Base-by-base conservation (phyloP, 1,284 basidiomycete genomes). In the Anthracocystis panici-leucophaei region DNA sequence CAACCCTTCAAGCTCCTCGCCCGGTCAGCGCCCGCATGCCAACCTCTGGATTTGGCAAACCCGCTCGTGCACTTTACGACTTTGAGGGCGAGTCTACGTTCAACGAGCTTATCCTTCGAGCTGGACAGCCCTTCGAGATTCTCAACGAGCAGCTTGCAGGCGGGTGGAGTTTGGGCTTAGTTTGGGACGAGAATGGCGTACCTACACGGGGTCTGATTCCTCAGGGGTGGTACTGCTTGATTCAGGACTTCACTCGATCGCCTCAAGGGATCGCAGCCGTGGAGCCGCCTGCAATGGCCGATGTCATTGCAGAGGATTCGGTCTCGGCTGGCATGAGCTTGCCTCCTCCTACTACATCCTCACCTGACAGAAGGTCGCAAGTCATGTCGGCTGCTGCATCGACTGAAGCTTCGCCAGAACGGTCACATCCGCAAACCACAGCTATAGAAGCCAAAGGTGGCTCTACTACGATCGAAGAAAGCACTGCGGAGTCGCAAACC, bases 131-230 rank as follows among this genome's bases (percentile, higher is more conserved):
- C 1, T 82, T 82, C 21, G 75, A 82, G 40, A 72, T 82, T 40
- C 53, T 82, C 56, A 78, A 77, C 31, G 76, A 78, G 52, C 55
- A 79, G 31, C 62, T 82, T 1, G 69, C 70, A 8, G 79, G 72
- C 8, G 80, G 80, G 5, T 82, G 80, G 80, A 79, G 79, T 66
- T 61, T 82, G 1, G 80, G 71, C 10, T 23, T 77, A 12, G 67
- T 78, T 0, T 65, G 70, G 61, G 72, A 61, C 18, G 63, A 66
- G 8, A 33, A 70, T 3, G 72, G 57, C n/a, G 40, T 65, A n/a
- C 74, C 74, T 1, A 65, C 55, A 7, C 51, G 74, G 8, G 80
- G 80, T 10, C 66, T 82, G 14, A 73, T 82, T 38, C 80, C 80
- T 2, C 61, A 65, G 42, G 80, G 80, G 0, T 82, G 77, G 74